Base-by-base conservation (phyloP, 257 asterid species). In the Solanum tarapatanum region DNA sequence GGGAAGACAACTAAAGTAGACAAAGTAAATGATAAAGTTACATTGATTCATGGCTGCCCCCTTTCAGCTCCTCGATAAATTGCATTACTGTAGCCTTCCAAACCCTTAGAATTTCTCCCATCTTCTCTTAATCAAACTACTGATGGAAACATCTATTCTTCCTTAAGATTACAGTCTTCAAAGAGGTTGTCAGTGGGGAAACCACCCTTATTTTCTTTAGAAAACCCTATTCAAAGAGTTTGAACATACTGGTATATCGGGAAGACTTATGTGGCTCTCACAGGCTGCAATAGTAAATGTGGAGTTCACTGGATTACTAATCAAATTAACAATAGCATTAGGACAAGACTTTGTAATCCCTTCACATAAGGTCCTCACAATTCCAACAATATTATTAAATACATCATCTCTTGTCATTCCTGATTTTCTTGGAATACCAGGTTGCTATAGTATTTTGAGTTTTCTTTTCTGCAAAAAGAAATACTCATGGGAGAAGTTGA, bases 341-440 rank as follows among this genome's bases (percentile, higher is more conserved):
- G 98, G 98, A 43, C 98, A 95, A 89, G 94, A 90, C 92, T 94
- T 94, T 11, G 95, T 94, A 88, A 97, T 93, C 89, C 98, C 98
- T 93, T 94, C 97, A 88, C 94, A 94, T 32, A 97, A 93, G 13
- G 98, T 94, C 90, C 91, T 95, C 30, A 97, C 99, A 36, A 97
- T 97, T 87, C 98, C 98, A 6, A 97, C 99, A 89, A 95, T 97
- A 90, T 94, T 94, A 90, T 94, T 94, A 89, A 97, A 97, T 88
- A 97, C 97, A 90, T 95, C 99, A 84, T 97, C 98, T 89, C 98
- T 94, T 13, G 99, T 93, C 99, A 95, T 97, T 90, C 98, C 99
- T 77, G 98, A 98, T 93, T 97, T 97, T 91, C 99, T 90, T 33
- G 98, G 98, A 91, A 95, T 98, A 83, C 99, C 98, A 72, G 98